These are phyloP conservation scores for Chalciporus sphaerocephalus DNA, from an alignment of 768 basidiomycete species.

Conservation along the genomic window DNA sequence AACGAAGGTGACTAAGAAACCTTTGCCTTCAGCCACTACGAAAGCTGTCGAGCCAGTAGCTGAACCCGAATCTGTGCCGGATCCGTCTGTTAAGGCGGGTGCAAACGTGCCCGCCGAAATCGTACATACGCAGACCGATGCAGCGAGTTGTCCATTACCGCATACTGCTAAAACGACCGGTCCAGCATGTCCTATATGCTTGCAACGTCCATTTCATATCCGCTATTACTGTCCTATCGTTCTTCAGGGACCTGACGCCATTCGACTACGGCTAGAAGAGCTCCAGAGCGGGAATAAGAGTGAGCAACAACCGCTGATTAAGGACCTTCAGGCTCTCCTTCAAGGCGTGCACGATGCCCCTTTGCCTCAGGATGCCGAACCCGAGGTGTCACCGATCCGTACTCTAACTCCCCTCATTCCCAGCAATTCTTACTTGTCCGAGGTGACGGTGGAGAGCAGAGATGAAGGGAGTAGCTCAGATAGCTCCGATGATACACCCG, in stretches of 20 bases:
- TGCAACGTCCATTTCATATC: constrained; percentile 40
- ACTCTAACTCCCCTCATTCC: constrained; percentile 23
- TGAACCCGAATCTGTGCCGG: neutral
- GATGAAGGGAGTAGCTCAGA: constrained; percentile 42
- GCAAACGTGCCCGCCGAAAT: neutral
- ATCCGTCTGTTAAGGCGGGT: neutral
- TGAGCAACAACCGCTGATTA: constrained; percentile 33
- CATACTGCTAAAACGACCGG: constrained; percentile 2
- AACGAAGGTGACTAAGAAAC: constrained; percentile 8
- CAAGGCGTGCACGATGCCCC: constrained; percentile 7
- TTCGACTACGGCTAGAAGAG: constrained; percentile 45
- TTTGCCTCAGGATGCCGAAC: constrained; percentile 1
- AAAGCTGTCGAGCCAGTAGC: neutral
- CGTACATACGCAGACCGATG: neutral
- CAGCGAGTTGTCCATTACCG: neutral
- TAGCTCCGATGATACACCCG: constrained; percentile 26
- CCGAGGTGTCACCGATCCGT: neutral
- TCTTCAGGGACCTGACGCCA: constrained; percentile 37
- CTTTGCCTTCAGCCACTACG: neutral
- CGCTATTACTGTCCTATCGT: constrained; percentile 50
- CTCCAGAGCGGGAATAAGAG: constrained; percentile 28
- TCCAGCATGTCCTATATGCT: constrained; percentile 44
- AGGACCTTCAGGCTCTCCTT: constrained; percentile 38
- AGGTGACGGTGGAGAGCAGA: constrained; percentile 34
- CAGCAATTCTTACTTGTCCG: constrained; percentile 30